Conservation (phyloP, 192 early-diverging fungal genomes). For the Podochytrium sp. region DNA sequence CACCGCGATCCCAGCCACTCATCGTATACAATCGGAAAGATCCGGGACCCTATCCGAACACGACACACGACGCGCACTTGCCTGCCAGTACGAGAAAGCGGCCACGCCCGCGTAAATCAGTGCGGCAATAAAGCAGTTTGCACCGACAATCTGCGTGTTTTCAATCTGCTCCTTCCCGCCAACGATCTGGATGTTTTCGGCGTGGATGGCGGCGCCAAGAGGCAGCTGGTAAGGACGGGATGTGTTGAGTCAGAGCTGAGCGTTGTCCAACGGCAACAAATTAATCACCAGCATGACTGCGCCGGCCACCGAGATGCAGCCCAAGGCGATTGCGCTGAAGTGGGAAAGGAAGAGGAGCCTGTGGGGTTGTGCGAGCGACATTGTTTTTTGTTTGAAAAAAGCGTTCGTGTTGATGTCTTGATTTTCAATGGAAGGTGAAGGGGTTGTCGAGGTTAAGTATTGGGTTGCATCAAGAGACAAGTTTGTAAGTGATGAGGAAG, state of each 20-base stretch:
- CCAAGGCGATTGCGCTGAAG: constrained; percentile 26
- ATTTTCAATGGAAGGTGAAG: too few relatives aligned
- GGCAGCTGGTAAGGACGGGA: constrained; percentile 13
- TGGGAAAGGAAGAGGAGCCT: constrained; percentile 12
- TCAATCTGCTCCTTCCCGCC: constrained; percentile 39
- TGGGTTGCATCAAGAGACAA: too few relatives aligned
- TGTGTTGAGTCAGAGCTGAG: neutral
- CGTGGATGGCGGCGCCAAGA: constrained; percentile 30
- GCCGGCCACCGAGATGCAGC: constrained; percentile 7
- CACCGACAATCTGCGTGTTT: constrained; percentile 29
- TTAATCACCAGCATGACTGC: constrained; percentile 23
- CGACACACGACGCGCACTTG: too few relatives aligned
- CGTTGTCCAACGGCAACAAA: neutral
- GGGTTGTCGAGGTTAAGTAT: too few relatives aligned
- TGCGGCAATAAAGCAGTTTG: constrained; percentile 31
- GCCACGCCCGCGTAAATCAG: constrained; percentile 29
- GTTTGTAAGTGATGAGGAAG: too few relatives aligned
- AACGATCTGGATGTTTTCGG: constrained; percentile 26
- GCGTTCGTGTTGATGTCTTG: too few relatives aligned
- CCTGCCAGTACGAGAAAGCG: constrained; percentile 32
- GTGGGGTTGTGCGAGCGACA: constrained; percentile 5
- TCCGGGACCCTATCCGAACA: too few relatives aligned
- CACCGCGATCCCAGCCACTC: too few relatives aligned
- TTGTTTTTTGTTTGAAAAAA: neutral
- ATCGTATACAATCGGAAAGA: too few relatives aligned